phyloP scores from a whole-genome alignment of 305 asterid species.

The Solanum hybrid region DNA sequence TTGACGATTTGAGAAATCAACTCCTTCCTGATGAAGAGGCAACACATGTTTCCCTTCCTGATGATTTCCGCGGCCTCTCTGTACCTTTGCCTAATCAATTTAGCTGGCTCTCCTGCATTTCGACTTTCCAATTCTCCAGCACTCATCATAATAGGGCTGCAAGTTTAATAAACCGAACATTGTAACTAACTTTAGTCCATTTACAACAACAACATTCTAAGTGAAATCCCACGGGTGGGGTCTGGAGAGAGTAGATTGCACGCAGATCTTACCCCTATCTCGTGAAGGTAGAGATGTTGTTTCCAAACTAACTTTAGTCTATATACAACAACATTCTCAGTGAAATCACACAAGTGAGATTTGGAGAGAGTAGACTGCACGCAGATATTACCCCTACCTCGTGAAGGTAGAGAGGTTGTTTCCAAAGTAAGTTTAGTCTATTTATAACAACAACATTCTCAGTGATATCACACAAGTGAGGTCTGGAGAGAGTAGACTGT shows the following conservation, averaged over 20 bases:
- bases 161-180: neutral
- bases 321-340: neutral
- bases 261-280: neutral
- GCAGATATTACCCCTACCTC: too few species aligned
- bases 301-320: neutral
- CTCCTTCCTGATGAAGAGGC: conserved; percentile 44
- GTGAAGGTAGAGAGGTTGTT: too few species aligned
- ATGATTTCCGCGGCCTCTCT: conserved; percentile 78
- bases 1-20: too few species aligned
- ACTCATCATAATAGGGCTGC: conserved; percentile 84
- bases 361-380: too few species aligned
- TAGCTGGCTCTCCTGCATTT: conserved; percentile 84
- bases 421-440: too few species aligned
- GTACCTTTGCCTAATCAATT: conserved; percentile 67
- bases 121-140: conserved; percentile 92
- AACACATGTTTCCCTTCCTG: conserved; percentile 64
- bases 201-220: neutral
- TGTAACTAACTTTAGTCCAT: neutral
- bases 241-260: neutral
- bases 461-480: too few species aligned
- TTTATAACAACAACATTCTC: too few species aligned
- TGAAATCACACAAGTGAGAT: too few species aligned
- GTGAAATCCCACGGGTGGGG: neutral
- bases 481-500: too few species aligned
- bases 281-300: too few species aligned